phyloP scores from a whole-genome alignment of 2,329 filamentous ascomycete genomes.

The Claviceps purpurea region DNA sequence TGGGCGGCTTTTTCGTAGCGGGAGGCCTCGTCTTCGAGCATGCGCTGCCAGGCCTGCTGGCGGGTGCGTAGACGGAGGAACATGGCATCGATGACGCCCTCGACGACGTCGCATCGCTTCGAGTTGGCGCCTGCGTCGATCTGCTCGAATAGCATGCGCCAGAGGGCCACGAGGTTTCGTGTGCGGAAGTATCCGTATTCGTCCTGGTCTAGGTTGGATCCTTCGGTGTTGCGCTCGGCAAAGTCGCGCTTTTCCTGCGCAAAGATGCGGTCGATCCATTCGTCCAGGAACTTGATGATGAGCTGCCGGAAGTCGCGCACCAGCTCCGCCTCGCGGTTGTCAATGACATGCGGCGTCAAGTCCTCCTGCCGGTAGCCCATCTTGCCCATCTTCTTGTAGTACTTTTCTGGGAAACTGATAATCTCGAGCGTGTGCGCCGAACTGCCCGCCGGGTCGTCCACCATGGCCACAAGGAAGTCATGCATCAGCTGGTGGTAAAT shows the following conservation, averaged over 20 bases:
- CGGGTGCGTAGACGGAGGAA: slow-evolving; percentile 72
- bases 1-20: slow-evolving; percentile 46
- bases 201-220: slow-evolving; percentile 67
- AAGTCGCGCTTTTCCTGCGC: slow-evolving; percentile 72
- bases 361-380: slow-evolving; percentile 66
- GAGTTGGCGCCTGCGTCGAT: slow-evolving; percentile 74
- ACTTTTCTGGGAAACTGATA: slow-evolving; percentile 89
- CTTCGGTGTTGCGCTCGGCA: slow-evolving; percentile 57
- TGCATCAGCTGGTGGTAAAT: slow-evolving; percentile 95
- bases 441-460: slow-evolving; percentile 73
- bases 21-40: slow-evolving; percentile 73
- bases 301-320: slow-evolving; percentile 88
- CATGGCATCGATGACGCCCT: slow-evolving; percentile 94
- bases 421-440: slow-evolving; percentile 83
- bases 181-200: slow-evolving; percentile 86
- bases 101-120: slow-evolving; percentile 75
- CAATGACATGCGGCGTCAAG: slow-evolving; percentile 75
- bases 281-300: slow-evolving; percentile 88
- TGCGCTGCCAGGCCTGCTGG: slow-evolving; percentile 73
- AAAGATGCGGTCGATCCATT: slow-evolving; percentile 95
- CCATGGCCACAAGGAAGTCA: slow-evolving; percentile 70
- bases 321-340: slow-evolving; percentile 78
- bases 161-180: slow-evolving; percentile 84
- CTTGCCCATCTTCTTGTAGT: slow-evolving; percentile 91
- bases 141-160: slow-evolving; percentile 95